Evolutionary conservation across 2,329 filamentous ascomycete genomes (phyloP), one percentile per base, ranked within the genome.

Genomic region (Dissoconium aciculare): DNA sequence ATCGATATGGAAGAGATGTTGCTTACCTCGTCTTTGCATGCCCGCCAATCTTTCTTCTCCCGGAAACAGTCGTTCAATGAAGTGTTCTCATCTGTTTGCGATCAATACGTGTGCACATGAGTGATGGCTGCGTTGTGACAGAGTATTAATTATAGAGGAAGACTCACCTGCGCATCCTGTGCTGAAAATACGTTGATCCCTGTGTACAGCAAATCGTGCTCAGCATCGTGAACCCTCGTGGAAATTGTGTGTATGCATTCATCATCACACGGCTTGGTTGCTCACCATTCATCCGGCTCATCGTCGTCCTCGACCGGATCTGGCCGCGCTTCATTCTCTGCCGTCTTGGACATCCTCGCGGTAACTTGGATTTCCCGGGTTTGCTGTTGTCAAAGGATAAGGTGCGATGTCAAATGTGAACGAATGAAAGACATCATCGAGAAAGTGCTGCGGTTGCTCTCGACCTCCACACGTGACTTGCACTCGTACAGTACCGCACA

Each of bases 141-240:
- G 4, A n/a, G 11, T 10, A 5, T 10, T 2, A 5, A 10, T n/a
- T 11, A 9, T 14, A 9, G 5, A 13, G 9, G 12, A 5, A 11
- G 2, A 32, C 62, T 51, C 60, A 92, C 87, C 76, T 57, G 84
- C 72, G 52, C 87, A 98, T 35, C 87, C 89, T 3, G 87, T 95
- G 63, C 83, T 93, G 63, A 83, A 92, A 57, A 98, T 95, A 52
- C 89, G 71, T 69, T 93, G 87, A 63, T 95, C 85, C 87, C 87
- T 95, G 53, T n/a, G 15, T 25, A 11, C n/a, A n/a, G n/a, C n/a
- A n/a, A n/a, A 27, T 44, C n/a, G n/a, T n/a, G n/a, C n/a, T n/a
- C n/a, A n/a, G n/a, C n/a, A n/a, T n/a, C 24, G n/a, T n/a, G n/a
- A n/a, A n/a, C n/a, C n/a, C n/a, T n/a, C n/a, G n/a, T n/a, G n/a